Evolutionary conservation across 306 rosid species (phyloP).

Genomic region (Rubus idaeus): DNA sequence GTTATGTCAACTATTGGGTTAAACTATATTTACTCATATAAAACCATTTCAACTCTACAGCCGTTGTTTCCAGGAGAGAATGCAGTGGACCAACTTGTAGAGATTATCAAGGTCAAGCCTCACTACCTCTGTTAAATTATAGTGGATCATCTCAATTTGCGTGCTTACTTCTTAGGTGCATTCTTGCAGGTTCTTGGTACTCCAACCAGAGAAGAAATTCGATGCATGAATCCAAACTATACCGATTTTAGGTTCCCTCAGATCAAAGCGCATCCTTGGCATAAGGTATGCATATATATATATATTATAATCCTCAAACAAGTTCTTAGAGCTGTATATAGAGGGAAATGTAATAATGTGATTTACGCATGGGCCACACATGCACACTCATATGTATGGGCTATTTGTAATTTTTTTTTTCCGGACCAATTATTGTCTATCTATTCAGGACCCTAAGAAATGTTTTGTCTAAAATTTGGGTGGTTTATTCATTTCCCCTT

Average conservation of each 20-base stretch:
- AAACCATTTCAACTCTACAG: slow-evolving; percentile 47
- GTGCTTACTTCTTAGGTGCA: slow-evolving; percentile 20
- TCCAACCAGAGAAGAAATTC: slow-evolving; percentile 96
- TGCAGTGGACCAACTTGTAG: slow-evolving; percentile 95
- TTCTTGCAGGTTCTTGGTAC: slow-evolving; percentile 88
- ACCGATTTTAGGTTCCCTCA: slow-evolving; percentile 95
- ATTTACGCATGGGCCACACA: background rate
- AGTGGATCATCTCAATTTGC: slow-evolving; percentile 13
- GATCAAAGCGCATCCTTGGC: slow-evolving; percentile 97
- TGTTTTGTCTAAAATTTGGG: background rate
- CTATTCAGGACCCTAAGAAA: background rate
- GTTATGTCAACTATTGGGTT: slow-evolving; percentile 3
- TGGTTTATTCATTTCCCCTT: background rate
- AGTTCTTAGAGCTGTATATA: background rate
- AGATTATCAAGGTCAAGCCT: slow-evolving; percentile 81
- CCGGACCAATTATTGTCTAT: background rate
- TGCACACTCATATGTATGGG: background rate
- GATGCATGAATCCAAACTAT: slow-evolving; percentile 94
- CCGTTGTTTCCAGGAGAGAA: slow-evolving; percentile 95
- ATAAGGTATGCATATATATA: slow-evolving; percentile 63
- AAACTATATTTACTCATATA: slow-evolving; percentile 17
- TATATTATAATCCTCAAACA: background rate
- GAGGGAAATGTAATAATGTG: background rate
- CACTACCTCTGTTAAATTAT: slow-evolving; percentile 24
- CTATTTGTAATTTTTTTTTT: background rate